Evolutionary conservation across 768 basidiomycete species (phyloP), one percentile per base, ranked within the genome.

Genomic region (Termitomyces sp.): DNA sequence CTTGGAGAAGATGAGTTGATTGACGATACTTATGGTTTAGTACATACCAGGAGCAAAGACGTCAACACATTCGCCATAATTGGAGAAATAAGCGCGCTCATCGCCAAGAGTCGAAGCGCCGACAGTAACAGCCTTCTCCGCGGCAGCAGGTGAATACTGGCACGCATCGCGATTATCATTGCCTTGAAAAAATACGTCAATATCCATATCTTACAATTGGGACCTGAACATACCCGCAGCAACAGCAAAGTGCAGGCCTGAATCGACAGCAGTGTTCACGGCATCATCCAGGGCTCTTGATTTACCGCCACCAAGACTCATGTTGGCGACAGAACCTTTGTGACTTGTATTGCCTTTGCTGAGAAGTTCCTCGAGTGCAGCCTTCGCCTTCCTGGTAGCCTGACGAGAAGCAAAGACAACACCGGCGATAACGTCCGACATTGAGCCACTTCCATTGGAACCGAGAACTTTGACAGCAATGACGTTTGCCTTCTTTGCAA

Each of bases 251-350:
- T 98, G 94, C 35, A 99, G 80, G 40, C 97, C 97, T 36, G 70
- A 61, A 9, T 84, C 80, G 55, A 96, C 92, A 47, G 97, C 94
- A 52, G 75, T 77, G 76, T 98, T 86, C 60, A 99, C 93, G 53
- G 88, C 85, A 24, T 80, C 79, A 61, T 99, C 94, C 53, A 98
- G 81, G 35, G 91, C 82, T 22, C 76, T 80, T 6, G 91, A 92
- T 77, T 95, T 96, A 58, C 93, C 92, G 66, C 97, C 97, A 61
- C 97, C 97, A 53, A 99, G 87, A 70, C 88, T 90, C 97, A 99
- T 97, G 80, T 96, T 96, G 51, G 88, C 92, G 54, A 95, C 94
- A 18, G 93, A 94, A 24, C 97, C 97, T 77, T 94, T 95, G 81
- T 96, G 91, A 45, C 74, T 75, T 55, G 88, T 89, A 76, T 82